phyloP scores from a whole-genome alignment of 179 eudicot genomes.

The Actinidia polygama region DNA sequence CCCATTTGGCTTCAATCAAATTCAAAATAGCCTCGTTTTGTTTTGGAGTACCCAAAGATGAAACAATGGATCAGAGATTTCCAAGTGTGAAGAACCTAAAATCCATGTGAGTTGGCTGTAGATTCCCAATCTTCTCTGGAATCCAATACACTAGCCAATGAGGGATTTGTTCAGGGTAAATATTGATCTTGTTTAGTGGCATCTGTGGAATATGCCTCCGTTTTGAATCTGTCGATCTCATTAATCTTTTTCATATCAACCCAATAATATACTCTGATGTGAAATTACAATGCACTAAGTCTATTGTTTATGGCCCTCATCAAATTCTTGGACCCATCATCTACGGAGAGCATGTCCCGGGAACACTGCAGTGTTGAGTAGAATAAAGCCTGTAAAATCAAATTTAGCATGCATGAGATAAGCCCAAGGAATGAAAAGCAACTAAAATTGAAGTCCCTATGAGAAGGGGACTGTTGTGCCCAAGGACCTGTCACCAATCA shows the following conservation, averaged over 20 bases:
- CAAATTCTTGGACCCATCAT: constrained; percentile 75
- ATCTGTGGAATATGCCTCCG: constrained; percentile 88
- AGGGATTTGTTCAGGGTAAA: constrained; percentile 96
- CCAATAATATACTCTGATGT: constrained; percentile 97
- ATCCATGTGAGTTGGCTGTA: constrained; percentile 99
- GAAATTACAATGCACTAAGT: constrained; percentile 90
- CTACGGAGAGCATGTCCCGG: constrained; percentile 70
- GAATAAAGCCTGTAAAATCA: constrained; percentile 64
- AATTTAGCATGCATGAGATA: not conserved
- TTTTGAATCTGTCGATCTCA: constrained; percentile 89
- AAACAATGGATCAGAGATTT: constrained; percentile 85
- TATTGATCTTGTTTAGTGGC: constrained; percentile 95
- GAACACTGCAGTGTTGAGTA: constrained; percentile 89
- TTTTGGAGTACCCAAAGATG: constrained; percentile 89
- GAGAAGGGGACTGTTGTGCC: too few species aligned
- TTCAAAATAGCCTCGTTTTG: constrained; percentile 81
- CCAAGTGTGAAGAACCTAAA: constrained; percentile 94
- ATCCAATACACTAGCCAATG: constrained; percentile 94
- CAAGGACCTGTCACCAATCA: too few species aligned
- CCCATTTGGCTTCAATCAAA: constrained; percentile 89
- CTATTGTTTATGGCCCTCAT: constrained; percentile 82
- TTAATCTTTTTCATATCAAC: constrained; percentile 90
- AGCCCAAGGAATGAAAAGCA: not conserved
- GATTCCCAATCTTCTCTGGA: constrained; percentile 85
- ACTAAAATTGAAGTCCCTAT: constrained; percentile 9